A percentile compares a stretch with the other conserved stretches of the same genome.
Evolutionary conservation across 371 early-diverging fungal genomes (phyloP).

Genomic region (Mucor piriformis): DNA sequence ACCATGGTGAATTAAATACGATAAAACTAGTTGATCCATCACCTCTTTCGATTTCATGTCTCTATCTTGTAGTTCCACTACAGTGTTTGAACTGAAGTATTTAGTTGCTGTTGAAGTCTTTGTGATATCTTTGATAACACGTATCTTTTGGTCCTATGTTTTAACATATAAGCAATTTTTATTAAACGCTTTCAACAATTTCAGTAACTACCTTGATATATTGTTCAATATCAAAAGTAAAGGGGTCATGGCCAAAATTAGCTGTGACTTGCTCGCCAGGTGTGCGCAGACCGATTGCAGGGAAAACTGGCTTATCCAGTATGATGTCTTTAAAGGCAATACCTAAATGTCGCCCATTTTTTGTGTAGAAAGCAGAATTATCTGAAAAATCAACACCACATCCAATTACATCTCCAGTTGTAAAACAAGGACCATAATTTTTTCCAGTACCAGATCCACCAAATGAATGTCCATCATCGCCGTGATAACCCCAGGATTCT

Average conservation of each 20-base stretch:
- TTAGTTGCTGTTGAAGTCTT: neutral
- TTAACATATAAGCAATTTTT: neutral
- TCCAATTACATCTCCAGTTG: slow-evolving; percentile 91
- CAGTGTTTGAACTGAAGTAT: neutral
- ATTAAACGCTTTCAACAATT: neutral
- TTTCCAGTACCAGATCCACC: slow-evolving; percentile 80
- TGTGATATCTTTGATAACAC: slow-evolving; percentile 9
- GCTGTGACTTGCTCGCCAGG: slow-evolving; percentile 82
- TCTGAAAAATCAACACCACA: slow-evolving; percentile 88
- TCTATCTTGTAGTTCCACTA: neutral
- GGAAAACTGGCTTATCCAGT: slow-evolving; percentile 61
- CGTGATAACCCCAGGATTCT: slow-evolving; percentile 88
- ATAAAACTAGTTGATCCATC: slow-evolving; percentile 67
- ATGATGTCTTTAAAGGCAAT: slow-evolving; percentile 46
- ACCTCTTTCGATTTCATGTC: slow-evolving; percentile 13
- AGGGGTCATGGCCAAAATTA: slow-evolving; percentile 90
- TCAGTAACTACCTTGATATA: slow-evolving; percentile 49
- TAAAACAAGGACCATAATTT: slow-evolving; percentile 88
- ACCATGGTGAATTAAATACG: slow-evolving; percentile 82
- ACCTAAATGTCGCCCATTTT: slow-evolving; percentile 88
- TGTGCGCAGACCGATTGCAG: slow-evolving; percentile 90
- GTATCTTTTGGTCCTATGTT: slow-evolving; percentile 9
- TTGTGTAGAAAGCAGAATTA: slow-evolving; percentile 84
- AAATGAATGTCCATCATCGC: slow-evolving; percentile 92
- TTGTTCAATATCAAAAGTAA: slow-evolving; percentile 84